These are phyloP conservation scores for Phylloporus sp. DNA, from an alignment of 768 basidiomycete species.

Conservation along the genomic window DNA sequence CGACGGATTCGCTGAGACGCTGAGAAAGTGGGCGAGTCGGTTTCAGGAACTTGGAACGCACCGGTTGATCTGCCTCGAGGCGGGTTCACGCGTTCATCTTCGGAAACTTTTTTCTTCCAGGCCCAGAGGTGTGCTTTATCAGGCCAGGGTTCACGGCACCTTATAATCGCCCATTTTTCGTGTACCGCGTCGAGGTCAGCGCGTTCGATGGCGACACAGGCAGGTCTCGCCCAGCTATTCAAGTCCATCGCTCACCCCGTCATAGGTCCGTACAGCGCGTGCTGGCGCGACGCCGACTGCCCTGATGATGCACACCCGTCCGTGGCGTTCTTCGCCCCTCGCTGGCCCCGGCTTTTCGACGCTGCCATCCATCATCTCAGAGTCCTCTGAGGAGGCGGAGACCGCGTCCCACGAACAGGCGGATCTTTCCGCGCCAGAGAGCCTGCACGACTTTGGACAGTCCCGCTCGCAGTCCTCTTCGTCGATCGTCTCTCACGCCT, in stretches of 20 bases:
- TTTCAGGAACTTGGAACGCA: slow-evolving; percentile 9
- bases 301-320: slow-evolving; percentile 17
- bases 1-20: background rate
- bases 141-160: background rate
- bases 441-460: background rate
- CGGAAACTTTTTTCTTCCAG: background rate
- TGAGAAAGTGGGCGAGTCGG: background rate
- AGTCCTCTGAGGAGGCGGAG: slow-evolving; percentile 17
- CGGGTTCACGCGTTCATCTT: slow-evolving; percentile 23
- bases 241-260: no score
- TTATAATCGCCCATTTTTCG: background rate
- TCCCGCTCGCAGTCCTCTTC: slow-evolving; percentile 11
- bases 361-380: slow-evolving; percentile 21
- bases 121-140: slow-evolving; percentile 5
- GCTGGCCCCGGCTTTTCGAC: slow-evolving; percentile 25
- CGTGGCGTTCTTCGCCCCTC: slow-evolving; percentile 30
- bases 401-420: slow-evolving; percentile 1
- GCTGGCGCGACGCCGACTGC: slow-evolving; percentile 2
- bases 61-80: slow-evolving; percentile 18
- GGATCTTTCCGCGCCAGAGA: background rate
- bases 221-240: slow-evolving; percentile 14
- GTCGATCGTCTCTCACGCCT: slow-evolving; percentile 17
- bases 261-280: slow-evolving; percentile 19
- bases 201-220: slow-evolving; percentile 14
- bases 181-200: background rate